Base-by-base conservation (phyloP, 345 rosid species). In the Combretum micranthum region DNA sequence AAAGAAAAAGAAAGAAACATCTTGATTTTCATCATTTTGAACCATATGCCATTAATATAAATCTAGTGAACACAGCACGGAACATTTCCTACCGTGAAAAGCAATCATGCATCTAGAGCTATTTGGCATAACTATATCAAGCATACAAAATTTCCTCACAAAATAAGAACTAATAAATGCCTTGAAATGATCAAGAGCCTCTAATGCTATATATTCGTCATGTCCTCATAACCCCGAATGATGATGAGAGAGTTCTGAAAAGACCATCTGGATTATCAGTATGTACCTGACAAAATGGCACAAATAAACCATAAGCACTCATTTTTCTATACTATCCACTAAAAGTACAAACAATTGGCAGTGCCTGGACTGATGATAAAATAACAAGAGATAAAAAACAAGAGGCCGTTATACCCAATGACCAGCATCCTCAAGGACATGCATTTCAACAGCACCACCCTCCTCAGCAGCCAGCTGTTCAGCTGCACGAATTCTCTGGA, bases 231-330 rank as follows among this genome's bases (percentile, higher is more conserved):
- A 72, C 76, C 64, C 65, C 80, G 76, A 92, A 92, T 50, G 96
- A 83, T 52, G 93, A 80, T 46, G 94, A 73, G 43, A 92, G 87
- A 70, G 86, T 84, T 72, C 81, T 81, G 78, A 92, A 92, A 50
- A 92, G 93, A 44, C 97, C 98, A 62, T 86, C 91, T 1, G 98
- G 98, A 55, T 92, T 92, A 77, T 88, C 98, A 0, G 97, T 77
- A 50, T 92, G 98, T 52, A 88, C 97, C 98, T 92, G 64, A 48
- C 52, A 53, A 37, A 18, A 60, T 7, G 19, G 47, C 26, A 25
- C 47, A 20, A 15, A 15, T 37, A n/a, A 12, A 13, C 14, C 39
- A 7, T 32, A 4, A 32, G 39, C 39, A 32, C 39, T 32, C 39
- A 32, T 32, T 10, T 20, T 17, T 49, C 21, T 17, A n/a, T n/a